Base-by-base conservation (phyloP, 345 rosid species). In the Citrus hindsii region DNA sequence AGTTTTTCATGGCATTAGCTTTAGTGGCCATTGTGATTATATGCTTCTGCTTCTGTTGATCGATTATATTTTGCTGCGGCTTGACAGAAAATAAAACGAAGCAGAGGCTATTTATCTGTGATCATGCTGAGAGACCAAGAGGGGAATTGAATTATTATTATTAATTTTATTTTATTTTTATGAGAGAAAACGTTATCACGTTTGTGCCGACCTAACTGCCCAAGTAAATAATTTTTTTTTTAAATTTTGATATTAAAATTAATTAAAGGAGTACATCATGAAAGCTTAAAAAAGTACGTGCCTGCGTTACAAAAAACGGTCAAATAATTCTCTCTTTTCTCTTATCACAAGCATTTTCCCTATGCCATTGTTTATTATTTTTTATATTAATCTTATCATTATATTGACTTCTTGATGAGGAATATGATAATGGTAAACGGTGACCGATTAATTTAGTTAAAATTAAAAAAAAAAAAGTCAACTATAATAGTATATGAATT, bases 181-280 rank as follows among this genome's bases (percentile, higher is more conserved):
- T 37, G 24, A 14, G 67, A 37, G 67, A 58, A 60, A 48, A 60
- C 16, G 61, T 63, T 42, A 21, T 75, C 77, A 75, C 69, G 28
- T 75, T 75, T 9, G 30, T 18, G 69, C 77, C 69, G 28, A 75
- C 70, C 76, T 21, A 73, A 73, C 51, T 27, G 68, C 58, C 25
- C 68, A 74, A 62, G 42, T 38, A 25, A 24, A 8, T 61, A 7
- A 10, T 33, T 21, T 35, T 37, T 35, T 35, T 40, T 40, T 2
- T 0, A 7, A 21, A 33, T 22, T 53, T 53, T 53, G 58, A 1
- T 0, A 16, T 53, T 53, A 1, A 16, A 10, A 32, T 66, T 16
- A 66, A 66, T 30, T 28, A 37, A 32, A 4, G 22, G 13, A n/a
- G 16, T 70, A 2, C 60, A 70, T 70, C 14, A 70, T 25, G 18